A percentile compares a stretch with the other conserved stretches of the same genome.
phyloP scores from a whole-genome alignment of 345 rosid species.

The Salix dunnii region DNA sequence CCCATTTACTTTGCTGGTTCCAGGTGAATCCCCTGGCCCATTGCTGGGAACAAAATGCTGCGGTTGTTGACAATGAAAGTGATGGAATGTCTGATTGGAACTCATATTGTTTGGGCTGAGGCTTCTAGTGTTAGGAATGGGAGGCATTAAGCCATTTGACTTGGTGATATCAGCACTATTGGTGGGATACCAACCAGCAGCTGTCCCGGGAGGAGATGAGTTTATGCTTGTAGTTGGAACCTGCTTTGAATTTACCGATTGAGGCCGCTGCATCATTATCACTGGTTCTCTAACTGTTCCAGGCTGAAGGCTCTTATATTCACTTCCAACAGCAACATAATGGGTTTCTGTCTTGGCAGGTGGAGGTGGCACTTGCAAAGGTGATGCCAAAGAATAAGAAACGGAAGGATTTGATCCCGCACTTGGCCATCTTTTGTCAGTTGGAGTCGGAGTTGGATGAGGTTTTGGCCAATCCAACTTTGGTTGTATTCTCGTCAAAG shows the following conservation, averaged over 20 bases:
- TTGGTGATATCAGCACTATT: constrained; percentile 46
- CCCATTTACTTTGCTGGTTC: constrained; percentile 45
- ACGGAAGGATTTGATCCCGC: constrained; percentile 43
- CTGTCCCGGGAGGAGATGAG: constrained; percentile 49
- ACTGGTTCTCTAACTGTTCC: constrained; percentile 57
- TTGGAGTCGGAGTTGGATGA: constrained; percentile 40
- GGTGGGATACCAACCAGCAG: constrained; percentile 50
- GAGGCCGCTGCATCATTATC: constrained; percentile 66
- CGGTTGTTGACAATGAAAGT: constrained; percentile 52
- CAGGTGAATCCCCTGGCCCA: constrained; percentile 44
- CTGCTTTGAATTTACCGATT: constrained; percentile 49
- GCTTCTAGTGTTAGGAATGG: constrained; percentile 42
- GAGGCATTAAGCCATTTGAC: constrained; percentile 51
- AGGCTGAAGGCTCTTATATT: constrained; percentile 47
- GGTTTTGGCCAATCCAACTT: constrained; percentile 68
- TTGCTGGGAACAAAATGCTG: constrained; percentile 43
- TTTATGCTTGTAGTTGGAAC: constrained; percentile 44
- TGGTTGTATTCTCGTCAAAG: constrained; percentile 50
- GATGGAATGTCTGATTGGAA: constrained; percentile 54
- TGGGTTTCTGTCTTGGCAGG: constrained; percentile 50
- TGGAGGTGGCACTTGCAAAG: constrained; percentile 50
- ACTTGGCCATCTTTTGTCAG: constrained; percentile 56
- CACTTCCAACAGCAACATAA: constrained; percentile 44
- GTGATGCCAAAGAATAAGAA: constrained; percentile 52
- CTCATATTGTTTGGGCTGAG: constrained; percentile 35